These are phyloP conservation scores for Diaporthe capsici DNA, from an alignment of 2,329 filamentous ascomycete species.

Conservation along the genomic window DNA sequence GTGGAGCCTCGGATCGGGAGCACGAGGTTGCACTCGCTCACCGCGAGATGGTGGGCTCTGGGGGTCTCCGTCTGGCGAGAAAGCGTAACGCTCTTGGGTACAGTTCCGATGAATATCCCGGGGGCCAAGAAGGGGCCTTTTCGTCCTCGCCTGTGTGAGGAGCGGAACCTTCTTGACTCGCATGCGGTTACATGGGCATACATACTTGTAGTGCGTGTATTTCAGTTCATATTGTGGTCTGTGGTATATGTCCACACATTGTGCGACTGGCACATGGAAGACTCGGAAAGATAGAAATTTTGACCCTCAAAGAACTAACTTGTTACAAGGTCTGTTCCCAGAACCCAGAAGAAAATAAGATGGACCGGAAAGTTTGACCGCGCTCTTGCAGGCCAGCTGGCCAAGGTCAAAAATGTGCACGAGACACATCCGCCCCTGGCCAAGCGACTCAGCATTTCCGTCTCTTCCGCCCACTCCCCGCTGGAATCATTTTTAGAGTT, in stretches of 20 bases:
- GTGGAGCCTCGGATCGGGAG: conserved; percentile 20
- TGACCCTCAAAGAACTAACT: background rate
- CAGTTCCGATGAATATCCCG: background rate
- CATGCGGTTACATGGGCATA: background rate
- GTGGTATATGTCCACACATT: background rate
- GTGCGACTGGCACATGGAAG: background rate
- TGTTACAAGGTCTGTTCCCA: too few species aligned
- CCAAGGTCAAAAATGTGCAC: background rate
- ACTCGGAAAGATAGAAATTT: background rate
- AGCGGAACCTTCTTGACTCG: conserved; percentile 24
- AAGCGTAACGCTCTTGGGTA: background rate
- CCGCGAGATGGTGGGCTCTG: background rate
- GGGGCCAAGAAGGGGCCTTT: background rate
- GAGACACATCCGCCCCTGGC: background rate
- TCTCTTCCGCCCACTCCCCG: background rate
- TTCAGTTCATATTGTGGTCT: too few species aligned
- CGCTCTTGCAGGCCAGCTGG: background rate
- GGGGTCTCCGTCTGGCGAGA: background rate
- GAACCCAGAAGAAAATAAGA: background rate
- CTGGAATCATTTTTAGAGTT: background rate
- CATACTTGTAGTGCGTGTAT: background rate
- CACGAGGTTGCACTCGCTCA: conserved; percentile 24
- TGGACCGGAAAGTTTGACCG: too few species aligned
- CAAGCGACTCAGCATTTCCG: background rate
- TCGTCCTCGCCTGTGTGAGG: background rate